phyloP scores from a whole-genome alignment of 139 green algal species.

The Chlorella ohadii region DNA sequence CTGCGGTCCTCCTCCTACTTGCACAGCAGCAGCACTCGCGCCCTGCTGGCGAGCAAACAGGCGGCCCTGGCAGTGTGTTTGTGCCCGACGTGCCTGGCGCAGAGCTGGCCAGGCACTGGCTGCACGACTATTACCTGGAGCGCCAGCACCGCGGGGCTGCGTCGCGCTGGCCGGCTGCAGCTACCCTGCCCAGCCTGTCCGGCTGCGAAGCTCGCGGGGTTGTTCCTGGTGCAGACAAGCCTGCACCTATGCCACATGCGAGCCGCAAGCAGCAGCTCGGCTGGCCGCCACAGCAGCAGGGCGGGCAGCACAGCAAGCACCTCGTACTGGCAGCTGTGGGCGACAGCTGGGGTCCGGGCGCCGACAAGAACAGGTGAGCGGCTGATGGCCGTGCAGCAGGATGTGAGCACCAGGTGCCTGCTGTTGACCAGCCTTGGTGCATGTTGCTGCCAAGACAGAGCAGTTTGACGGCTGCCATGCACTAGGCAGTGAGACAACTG shows the following conservation, averaged over 20 bases:
- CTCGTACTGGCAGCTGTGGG: not conserved
- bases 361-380: not conserved
- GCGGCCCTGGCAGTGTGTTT: not conserved
- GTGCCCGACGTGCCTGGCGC: not conserved
- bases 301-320: not conserved
- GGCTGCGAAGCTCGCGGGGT: no score
- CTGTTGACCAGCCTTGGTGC: not conserved
- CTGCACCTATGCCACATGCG: no score
- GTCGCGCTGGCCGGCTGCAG: not conserved
- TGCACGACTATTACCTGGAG: not conserved
- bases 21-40: no score
- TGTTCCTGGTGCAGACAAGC: no score
- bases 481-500: no score
- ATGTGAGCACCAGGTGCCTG: not conserved
- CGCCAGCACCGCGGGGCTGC: not conserved
- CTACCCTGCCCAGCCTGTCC: not conserved
- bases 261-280: no score
- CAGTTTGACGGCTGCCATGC: no score
- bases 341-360: not conserved
- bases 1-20: no score
- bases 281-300: no score
- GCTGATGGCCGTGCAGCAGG: not conserved
- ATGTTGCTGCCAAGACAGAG: no score
- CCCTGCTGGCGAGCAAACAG: no score
- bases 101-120: not conserved